phyloP scores from a whole-genome alignment of 202 grass and related monocot species.

The Schoenoplectus tabernaemontani region DNA sequence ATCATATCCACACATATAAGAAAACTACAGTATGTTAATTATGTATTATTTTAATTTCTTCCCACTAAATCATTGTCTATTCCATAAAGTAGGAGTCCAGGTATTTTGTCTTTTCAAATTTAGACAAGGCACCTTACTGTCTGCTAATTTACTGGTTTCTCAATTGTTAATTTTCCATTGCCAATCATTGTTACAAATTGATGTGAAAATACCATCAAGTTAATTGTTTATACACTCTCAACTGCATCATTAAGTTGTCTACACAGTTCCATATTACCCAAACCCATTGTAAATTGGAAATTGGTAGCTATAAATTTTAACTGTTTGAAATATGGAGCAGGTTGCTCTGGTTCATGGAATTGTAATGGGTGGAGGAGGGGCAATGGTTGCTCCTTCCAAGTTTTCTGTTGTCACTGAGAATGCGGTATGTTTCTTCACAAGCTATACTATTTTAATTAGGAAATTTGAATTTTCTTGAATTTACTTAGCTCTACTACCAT shows the following conservation, averaged over 20 bases:
- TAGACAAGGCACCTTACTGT: neutral
- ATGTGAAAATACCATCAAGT: neutral
- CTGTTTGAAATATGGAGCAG: slow-evolving; percentile 24
- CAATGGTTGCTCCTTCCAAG: slow-evolving; percentile 63
- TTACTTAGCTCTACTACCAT: neutral
- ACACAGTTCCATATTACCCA: neutral
- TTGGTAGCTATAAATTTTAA: neutral
- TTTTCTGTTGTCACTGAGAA: slow-evolving; percentile 81
- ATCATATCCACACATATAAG: slow-evolving; percentile 93
- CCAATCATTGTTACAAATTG: neutral
- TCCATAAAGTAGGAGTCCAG: neutral
- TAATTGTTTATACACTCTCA: neutral
- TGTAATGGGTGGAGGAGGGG: slow-evolving; percentile 87
- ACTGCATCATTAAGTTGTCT: neutral
- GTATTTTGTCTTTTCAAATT: neutral
- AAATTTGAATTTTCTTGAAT: neutral
- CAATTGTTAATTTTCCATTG: neutral
- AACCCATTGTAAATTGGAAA: neutral
- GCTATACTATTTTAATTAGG: neutral
- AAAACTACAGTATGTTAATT: slow-evolving; percentile 55
- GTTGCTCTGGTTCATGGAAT: slow-evolving; percentile 88
- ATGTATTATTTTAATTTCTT: neutral
- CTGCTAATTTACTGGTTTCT: neutral
- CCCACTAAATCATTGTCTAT: slow-evolving; percentile 1
- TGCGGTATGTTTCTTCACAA: slow-evolving; percentile 37